Evolutionary conservation across 2,329 filamentous ascomycete species (phyloP).

Genomic region (Hirsutella rhossiliensis): DNA sequence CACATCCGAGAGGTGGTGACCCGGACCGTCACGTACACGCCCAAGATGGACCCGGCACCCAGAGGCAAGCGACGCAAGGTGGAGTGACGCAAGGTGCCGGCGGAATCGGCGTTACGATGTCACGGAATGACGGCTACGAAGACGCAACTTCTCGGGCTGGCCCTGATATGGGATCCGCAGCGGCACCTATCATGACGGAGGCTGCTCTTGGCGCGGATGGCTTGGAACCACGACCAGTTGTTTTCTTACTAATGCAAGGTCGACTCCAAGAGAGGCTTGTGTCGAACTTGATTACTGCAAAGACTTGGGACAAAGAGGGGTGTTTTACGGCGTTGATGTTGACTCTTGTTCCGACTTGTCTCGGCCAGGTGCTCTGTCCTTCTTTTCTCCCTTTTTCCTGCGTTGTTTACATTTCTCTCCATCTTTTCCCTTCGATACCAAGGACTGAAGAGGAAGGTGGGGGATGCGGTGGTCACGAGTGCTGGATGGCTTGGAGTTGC

Average conservation of each 20-base stretch:
- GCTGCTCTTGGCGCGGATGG: not conserved
- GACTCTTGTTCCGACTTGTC: not conserved
- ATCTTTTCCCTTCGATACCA: not conserved
- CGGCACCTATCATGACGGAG: not conserved
- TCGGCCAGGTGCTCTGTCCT: not conserved
- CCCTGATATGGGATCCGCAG: not conserved
- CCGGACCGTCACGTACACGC: constrained; percentile 86
- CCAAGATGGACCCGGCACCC: constrained; percentile 74
- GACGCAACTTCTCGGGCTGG: not conserved
- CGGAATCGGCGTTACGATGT: not conserved
- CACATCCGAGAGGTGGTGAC: constrained; percentile 84
- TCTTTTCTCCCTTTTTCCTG: not conserved
- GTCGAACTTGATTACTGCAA: not conserved
- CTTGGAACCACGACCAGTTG: not conserved
- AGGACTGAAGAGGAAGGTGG: not conserved
- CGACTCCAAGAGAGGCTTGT: not conserved
- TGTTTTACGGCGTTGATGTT: not conserved
- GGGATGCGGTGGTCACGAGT: not conserved
- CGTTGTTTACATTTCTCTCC: not conserved
- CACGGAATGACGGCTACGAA: constrained; percentile 5
- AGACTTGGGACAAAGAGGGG: not conserved
- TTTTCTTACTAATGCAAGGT: not conserved
- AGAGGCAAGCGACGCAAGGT: constrained; percentile 84
- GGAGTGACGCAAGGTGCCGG: constrained; percentile 20
- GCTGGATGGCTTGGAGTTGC: not conserved